phyloP scores from a whole-genome alignment of 345 rosid species.

The Eucalyptus dawsonii region DNA sequence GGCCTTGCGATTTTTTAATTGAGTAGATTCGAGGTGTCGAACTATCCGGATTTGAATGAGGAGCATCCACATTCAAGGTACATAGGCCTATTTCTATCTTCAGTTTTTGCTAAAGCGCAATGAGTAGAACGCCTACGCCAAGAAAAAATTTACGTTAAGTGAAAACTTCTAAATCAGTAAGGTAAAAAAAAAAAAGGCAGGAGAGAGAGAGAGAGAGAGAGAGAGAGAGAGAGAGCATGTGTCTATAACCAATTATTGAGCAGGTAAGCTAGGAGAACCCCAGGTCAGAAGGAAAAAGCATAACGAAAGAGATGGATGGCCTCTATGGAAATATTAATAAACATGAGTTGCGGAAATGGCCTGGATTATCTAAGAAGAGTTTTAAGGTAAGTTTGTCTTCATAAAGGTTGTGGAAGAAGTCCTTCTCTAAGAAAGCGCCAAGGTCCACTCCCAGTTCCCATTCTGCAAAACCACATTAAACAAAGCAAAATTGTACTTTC shows the following conservation, averaged over 20 bases:
- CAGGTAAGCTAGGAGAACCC: not conserved
- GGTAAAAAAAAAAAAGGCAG: no score
- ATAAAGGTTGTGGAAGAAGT: constrained; percentile 1
- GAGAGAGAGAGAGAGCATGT: not conserved
- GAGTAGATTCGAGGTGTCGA: not conserved
- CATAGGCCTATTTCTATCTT: no score
- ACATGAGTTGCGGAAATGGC: not conserved
- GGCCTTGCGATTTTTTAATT: not conserved
- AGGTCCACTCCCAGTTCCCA: constrained; percentile 89
- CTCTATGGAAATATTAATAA: not conserved
- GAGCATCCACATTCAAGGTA: not conserved
- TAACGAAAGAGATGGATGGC: not conserved
- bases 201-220: no score
- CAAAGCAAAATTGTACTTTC: not conserved
- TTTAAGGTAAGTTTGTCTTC: not conserved
- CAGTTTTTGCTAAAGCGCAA: not conserved
- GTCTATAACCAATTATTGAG: not conserved
- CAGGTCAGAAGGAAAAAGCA: not conserved
- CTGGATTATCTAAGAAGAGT: not conserved
- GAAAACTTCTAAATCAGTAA: no score
- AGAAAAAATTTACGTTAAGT: not conserved
- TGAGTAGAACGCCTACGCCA: not conserved
- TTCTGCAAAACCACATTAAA: constrained; percentile 28
- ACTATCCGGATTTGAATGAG: not conserved
- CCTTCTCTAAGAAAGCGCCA: constrained; percentile 57